phyloP scores from a whole-genome alignment of 306 rosid genomes.

The Inga leiocalycina region DNA sequence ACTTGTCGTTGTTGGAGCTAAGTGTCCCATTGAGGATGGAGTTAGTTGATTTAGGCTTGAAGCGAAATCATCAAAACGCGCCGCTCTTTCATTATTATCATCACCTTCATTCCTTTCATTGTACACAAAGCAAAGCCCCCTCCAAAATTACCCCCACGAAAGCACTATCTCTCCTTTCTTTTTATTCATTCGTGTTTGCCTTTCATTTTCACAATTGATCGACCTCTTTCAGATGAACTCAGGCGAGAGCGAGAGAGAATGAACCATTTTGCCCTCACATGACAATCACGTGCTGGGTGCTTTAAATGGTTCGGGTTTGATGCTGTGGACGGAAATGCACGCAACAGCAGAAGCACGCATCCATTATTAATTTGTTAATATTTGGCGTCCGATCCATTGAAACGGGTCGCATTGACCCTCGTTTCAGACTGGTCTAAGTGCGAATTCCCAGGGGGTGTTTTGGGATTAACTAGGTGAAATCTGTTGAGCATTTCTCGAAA shows the following conservation, averaged over 20 bases:
- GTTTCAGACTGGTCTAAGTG: neutral
- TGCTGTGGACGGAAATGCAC: neutral
- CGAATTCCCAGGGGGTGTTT: slow-evolving; percentile 8
- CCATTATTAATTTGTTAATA: neutral
- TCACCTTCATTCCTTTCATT: slow-evolving; percentile 34
- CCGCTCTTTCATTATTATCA: neutral
- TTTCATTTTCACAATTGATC: neutral
- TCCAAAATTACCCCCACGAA: neutral
- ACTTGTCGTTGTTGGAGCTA: neutral
- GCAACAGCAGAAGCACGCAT: neutral
- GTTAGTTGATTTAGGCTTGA: slow-evolving; percentile 20
- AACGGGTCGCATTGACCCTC: slow-evolving; percentile 17
- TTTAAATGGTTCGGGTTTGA: slow-evolving; percentile 14
- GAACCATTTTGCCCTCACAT: neutral
- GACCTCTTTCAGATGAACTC: neutral
- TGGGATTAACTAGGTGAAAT: slow-evolving; percentile 17
- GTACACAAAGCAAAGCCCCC: slow-evolving; percentile 42
- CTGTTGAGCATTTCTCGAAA: neutral
- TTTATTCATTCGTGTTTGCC: neutral
- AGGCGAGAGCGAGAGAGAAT: neutral
- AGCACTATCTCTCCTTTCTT: neutral
- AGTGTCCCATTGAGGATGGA: slow-evolving; percentile 7
- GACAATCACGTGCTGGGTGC: neutral
- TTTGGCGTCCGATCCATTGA: neutral
- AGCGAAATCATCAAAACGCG: slow-evolving; percentile 35